Base-by-base conservation (phyloP, 257 asterid genomes). In the Hygrophila difformis region DNA sequence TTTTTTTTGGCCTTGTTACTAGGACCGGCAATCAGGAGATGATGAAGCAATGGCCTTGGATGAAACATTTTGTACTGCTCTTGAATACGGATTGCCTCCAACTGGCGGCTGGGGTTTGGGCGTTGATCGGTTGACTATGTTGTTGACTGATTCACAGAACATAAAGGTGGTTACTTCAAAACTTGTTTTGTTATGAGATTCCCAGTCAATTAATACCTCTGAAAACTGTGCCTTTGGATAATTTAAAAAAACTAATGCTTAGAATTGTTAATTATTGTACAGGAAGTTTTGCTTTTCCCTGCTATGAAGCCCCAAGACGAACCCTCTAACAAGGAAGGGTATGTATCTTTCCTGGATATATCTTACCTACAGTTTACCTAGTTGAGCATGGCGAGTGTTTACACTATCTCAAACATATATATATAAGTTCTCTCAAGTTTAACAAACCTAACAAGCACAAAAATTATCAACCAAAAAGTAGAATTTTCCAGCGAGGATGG, bases 81-180 rank as follows among this genome's bases (percentile, higher is more conserved):
- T 88, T 59, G 97, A 88, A 63, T 88, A 84, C 57, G 97, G 95
- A 29, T 64, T 88, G 39, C 95, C 94, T 55, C 97, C 97, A 18
- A 84, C 97, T 47, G 94, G 85, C 55, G 95, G 97, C 6, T 88
- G 97, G 97, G 97, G 97, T 44, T 45, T 88, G 62, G 97, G 97
- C 18, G 79, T 88, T 53, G 97, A 84, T 61, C 79, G 95, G n/a
- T 47, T 88, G 6, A 50, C 93, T 1, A 88, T 88, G 97, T 42
- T 84, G 66, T 63, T 88, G 68, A 84, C 95, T 9, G 95, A 88
- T 57, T 84, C 95, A 22, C 97, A 84, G 72, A 88, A 88, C 62
- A 88, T 88, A 55, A 88, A 88, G 97, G 95, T 81, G n/a, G n/a
- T n/a, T 24, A 24, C 7, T 33, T 49, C 17, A 6, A 33, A 9